These are phyloP conservation scores for Psidium guajava DNA, from an alignment of 345 rosid genomes.

Conservation along the genomic window DNA sequence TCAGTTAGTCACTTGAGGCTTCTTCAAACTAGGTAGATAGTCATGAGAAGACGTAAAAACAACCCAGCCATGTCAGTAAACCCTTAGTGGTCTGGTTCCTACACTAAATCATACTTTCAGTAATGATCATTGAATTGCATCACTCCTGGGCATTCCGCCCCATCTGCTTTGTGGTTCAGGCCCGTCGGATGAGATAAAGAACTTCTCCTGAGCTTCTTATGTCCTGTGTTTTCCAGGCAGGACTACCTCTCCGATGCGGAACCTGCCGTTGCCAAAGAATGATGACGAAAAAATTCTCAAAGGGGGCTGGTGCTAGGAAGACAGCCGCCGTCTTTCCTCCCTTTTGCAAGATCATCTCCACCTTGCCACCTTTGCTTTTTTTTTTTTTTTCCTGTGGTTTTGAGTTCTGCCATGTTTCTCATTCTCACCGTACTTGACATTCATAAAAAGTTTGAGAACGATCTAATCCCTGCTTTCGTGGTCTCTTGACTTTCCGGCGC, in stretches of 20 bases:
- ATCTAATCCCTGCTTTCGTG: not conserved
- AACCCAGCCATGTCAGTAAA: not conserved
- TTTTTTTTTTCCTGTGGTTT: not conserved
- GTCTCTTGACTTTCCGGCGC: not conserved
- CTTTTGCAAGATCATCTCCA: not conserved
- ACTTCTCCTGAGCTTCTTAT: not conserved
- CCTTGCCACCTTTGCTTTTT: not conserved
- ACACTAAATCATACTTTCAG: not conserved
- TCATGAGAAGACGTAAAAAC: not conserved
- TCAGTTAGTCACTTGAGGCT: not conserved
- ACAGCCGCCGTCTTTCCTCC: not conserved
- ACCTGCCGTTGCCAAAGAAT: conserved; percentile 36
- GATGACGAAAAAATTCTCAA: conserved; percentile 11
- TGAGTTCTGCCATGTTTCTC: not conserved
- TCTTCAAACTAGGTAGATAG: not conserved
- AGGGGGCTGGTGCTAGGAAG: not conserved
- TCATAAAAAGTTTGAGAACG: not conserved
- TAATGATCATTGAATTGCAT: not conserved
- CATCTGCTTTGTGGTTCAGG: not conserved
- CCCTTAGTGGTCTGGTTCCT: not conserved
- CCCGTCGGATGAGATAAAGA: not conserved
- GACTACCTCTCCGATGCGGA: conserved; percentile 44
- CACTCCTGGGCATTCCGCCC: not conserved
- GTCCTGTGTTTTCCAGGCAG: conserved; percentile 31
- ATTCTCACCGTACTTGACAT: not conserved